These are phyloP conservation scores for Sporothrix protearum DNA, from an alignment of 2,329 filamentous ascomycete species.

Conservation along the genomic window DNA sequence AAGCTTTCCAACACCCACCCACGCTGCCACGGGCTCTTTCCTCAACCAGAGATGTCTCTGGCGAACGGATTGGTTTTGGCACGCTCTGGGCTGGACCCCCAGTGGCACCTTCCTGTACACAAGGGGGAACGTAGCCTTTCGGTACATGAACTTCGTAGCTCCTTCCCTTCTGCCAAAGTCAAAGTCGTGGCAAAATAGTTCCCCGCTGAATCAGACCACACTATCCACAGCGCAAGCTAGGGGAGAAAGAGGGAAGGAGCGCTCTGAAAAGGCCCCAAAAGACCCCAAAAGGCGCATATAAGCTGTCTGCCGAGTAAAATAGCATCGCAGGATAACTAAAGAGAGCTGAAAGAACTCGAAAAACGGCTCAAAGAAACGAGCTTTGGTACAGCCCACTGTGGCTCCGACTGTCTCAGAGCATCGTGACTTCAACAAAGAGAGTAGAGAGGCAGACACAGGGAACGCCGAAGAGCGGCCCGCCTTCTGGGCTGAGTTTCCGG, in stretches of 20 bases:
- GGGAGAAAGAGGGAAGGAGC: slow-evolving; percentile 5
- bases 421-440: not conserved
- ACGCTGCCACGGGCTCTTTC: not conserved
- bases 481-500: not conserved
- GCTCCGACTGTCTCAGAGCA: not conserved
- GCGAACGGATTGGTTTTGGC: not conserved
- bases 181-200: not conserved
- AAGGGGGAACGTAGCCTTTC: no score
- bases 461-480: not conserved
- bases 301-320: not conserved
- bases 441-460: not conserved
- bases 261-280: not conserved
- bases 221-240: slow-evolving; percentile 1
- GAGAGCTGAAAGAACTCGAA: not conserved
- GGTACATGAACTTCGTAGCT: no score
- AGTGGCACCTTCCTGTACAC: not conserved
- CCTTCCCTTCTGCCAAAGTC: not conserved
- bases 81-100: not conserved
- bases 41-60: not conserved
- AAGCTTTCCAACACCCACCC: not conserved
- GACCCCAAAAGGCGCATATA: not conserved
- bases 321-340: not conserved
- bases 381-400: not conserved
- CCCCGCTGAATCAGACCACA: slow-evolving; percentile 20
- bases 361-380: not conserved